These are phyloP conservation scores for Arabis hirsuta DNA, from an alignment of 345 rosid genomes.

Conservation along the genomic window DNA sequence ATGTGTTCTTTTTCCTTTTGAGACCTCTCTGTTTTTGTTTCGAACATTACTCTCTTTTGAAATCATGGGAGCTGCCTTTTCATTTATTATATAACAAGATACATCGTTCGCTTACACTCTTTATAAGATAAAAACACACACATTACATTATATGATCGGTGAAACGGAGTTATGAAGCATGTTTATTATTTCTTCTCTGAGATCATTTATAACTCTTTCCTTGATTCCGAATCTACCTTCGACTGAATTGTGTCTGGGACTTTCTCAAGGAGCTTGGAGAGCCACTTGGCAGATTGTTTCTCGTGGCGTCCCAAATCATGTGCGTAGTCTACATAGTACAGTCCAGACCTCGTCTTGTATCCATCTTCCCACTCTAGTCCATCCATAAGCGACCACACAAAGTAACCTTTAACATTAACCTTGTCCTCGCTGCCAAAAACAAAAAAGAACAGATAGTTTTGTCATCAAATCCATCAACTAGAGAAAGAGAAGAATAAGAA, in stretches of 20 bases:
- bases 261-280: conserved; percentile 41
- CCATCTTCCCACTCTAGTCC: conserved; percentile 46
- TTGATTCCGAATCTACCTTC: conserved; percentile 33
- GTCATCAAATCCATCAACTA: not conserved
- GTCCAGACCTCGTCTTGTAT: conserved; percentile 42
- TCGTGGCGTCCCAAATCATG: conserved; percentile 33
- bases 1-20: too few species aligned
- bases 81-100: not conserved
- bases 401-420: conserved; percentile 41
- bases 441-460: not conserved
- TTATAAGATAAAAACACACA: conserved; percentile 12
- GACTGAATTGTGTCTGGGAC: conserved; percentile 22
- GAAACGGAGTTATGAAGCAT: conserved; percentile 1
- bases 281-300: conserved; percentile 44
- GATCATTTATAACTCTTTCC: conserved; percentile 36
- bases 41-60: too few species aligned
- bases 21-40: too few species aligned
- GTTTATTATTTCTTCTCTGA: not conserved
- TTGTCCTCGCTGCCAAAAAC: conserved; percentile 39
- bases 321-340: conserved; percentile 42
- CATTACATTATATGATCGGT: conserved; percentile 14
- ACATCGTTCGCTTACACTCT: conserved; percentile 9
- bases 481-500: not conserved
- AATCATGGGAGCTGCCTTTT: not conserved
- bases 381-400: conserved; percentile 43